Evolutionary conservation across 768 basidiomycete species (phyloP), one percentile per base, ranked within the genome.

Genomic region (Mycena alexandri): DNA sequence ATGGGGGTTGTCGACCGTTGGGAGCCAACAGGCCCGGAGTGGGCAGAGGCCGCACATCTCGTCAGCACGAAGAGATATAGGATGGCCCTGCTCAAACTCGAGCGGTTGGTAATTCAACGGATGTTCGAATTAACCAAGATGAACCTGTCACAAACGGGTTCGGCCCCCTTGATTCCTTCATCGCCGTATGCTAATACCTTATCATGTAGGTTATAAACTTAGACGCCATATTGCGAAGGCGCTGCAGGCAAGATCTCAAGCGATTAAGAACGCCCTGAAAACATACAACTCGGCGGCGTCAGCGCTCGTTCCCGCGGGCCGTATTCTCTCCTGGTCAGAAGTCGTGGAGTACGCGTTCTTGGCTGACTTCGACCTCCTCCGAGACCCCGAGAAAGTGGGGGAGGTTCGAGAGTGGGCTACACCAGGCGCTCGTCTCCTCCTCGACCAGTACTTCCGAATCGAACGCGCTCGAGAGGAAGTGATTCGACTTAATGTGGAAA

Each of bases 311-410:
- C 73, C 66, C 11, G 67, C 69, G 0, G 46, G 58, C n/a, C 66
- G 44, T 6, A 16, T 17, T 2, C 60, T 75, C 4, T 11, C 44
- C 16, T 76, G 73, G 72, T 68, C 76, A 7, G 58, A 75, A 13
- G 72, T 78, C 6, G 70, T 76, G 4, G 67, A 73, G n/a, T 75
- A 73, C 50, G 57, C 65, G 0, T 75, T 60, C n/a, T 71, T 75
- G 5, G 63, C 65, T 3, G 72, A 75, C n/a, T 74, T 75, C 44
- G 72, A 75, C 69, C 29, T 73, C 22, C 67, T 72, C 6, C 66
- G 67, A 3, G 73, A 70, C 21, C 53, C 53, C 1, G 3, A 44
- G 14, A 19, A 43, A 1, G 66, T 68, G 42, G n/a, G n/a, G n/a
- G n/a, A n/a, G n/a, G n/a, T n/a, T n/a, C n/a, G n/a, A n/a, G n/a